Base-by-base conservation (phyloP, 75 land plant genomes). In the Sequoia sempervirens region DNA sequence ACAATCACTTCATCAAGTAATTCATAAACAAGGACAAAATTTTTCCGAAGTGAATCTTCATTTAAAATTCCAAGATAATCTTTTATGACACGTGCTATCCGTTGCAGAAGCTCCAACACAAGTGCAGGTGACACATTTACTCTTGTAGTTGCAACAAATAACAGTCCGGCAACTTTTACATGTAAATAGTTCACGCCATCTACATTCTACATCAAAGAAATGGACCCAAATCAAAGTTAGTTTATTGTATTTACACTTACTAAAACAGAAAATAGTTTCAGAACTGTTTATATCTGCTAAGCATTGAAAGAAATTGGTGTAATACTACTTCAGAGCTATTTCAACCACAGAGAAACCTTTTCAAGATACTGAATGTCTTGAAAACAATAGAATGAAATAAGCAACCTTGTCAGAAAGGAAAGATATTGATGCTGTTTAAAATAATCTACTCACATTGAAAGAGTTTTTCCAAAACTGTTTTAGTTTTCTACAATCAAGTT, bases 1-100 rank as follows among this genome's bases (percentile, higher is more conserved):
- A 97, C 99, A 84, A 97, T 92, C 83, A 93, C 97, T 96, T 97
- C 99, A 85, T 97, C 99, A 34, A 97, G 95, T 84, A 97, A 84
- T 83, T 97, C 99, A 89, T 97, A 95, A 34, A 97, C 99, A 87
- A 97, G 98, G 26, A 97, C 99, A 88, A 97, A 97, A 84, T 97
- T 97, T 81, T 95, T 97, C 56, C 99, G 84, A 64, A 97, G 84
- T 46, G 99, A 95, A 64, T 97, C 99, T 86, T 97, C 99, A 89
- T 92, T 97, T 2, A 97, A 94, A 81, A 97, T 85, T 26, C 99
- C 99, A 87, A 97, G 95, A 85, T 97, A 97, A 86, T 97, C 99
- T 82, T 97, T 97, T 30, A 88, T 94, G 72, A 97, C 99, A 68
- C 99, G 99, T 12, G 98, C 96, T 85, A 95, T 92, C 83, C 99